A percentile compares a stretch with the other conserved stretches of the same genome.
Conservation (phyloP, 805 yeast genomes). For the Cyberlindnera mississippiensis region DNA sequence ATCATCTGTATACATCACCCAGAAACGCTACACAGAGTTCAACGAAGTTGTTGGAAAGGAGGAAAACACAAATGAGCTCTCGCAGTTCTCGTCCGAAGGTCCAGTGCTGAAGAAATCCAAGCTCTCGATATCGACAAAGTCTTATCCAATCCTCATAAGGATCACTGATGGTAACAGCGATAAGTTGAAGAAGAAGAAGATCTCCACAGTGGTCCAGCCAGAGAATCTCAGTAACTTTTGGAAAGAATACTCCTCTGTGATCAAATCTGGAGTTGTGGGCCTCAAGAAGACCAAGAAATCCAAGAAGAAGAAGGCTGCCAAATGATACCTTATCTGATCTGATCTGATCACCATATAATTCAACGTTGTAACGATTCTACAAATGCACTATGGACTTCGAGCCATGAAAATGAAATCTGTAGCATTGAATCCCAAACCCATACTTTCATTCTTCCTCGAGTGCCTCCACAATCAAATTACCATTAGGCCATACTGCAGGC, state of each 20-base stretch:
- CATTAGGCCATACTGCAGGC: conserved; percentile 55
- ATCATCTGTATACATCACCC: conserved; percentile 56
- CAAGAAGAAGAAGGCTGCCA: conserved; percentile 47
- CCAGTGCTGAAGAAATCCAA: conserved; percentile 28
- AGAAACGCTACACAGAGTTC: conserved; percentile 43
- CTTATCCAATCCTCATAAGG: conserved; percentile 65
- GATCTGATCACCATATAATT: no score
- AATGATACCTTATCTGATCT: no score
- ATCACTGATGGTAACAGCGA: conserved; percentile 55
- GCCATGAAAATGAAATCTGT: no score
- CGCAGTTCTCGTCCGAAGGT: conserved; percentile 17
- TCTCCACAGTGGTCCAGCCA: conserved; percentile 68
- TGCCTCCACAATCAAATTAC: conserved; percentile 53
- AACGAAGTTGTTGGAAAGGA: conserved; percentile 29
- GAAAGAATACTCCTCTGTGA: conserved; percentile 63
- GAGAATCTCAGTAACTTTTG: conserved; percentile 67
- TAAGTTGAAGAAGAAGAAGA: conserved; percentile 49
- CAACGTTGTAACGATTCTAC: no score
- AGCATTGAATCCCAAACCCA: no score
- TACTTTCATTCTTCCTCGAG: conserved; percentile 8
- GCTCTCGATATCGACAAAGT: conserved; percentile 25
- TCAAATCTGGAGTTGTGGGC: conserved; percentile 72
- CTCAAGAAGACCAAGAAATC: conserved; percentile 79
- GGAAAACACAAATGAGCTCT: conserved; percentile 18
- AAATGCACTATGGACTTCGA: no score